Evolutionary conservation across 441 rosid genomes (phyloP), one percentile per base, ranked within the genome.

Genomic region (Monsonia emarginata): DNA sequence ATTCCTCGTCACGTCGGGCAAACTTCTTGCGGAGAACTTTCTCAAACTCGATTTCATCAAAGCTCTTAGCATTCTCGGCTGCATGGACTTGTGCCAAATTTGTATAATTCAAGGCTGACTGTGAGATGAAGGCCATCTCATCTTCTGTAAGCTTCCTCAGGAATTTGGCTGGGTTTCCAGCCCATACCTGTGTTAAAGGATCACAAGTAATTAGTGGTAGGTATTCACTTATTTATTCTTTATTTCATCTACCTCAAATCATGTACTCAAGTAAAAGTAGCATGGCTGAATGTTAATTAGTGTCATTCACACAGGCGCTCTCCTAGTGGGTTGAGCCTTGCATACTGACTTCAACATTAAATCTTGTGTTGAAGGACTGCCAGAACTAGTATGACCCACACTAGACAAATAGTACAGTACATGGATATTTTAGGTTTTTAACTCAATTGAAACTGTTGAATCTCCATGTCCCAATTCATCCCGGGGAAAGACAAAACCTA

Each of bases 11-110:
- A 61, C 79, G 73, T 40, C 0, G 68, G 65, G 88, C 92, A 79
- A 81, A 81, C 83, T 85, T 93, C 83, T 84, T 90, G 68, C 91
- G 83, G 10, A 93, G 88, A 63, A 78, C 87, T 81, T 90, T 93
- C 87, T 93, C 97, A 28, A 90, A 88, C 82, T 90, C 98, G 1
- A 86, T 84, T 75, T 80, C 87, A 60, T 84, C 87, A 19, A 90
- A 83, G 69, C 93, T 76, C 73, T 90, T 90, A 5, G 89, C 86
- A 67, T 90, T 93, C 84, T 90, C 97, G 65, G 59, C 59, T 52
- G 59, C 59, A 22, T 52, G 59, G 59, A 52, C 59, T 22, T 52
- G 59, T 52, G 59, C 59, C 7, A 52, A 8, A 52, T 52, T 52
- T 22, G 59, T 4, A 52, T 21, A 52, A 11, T 52, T 52, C 9